These are phyloP conservation scores for Gracilaria domingensis DNA, from an alignment of 23 red algal genomes.

Conservation along the genomic window DNA sequence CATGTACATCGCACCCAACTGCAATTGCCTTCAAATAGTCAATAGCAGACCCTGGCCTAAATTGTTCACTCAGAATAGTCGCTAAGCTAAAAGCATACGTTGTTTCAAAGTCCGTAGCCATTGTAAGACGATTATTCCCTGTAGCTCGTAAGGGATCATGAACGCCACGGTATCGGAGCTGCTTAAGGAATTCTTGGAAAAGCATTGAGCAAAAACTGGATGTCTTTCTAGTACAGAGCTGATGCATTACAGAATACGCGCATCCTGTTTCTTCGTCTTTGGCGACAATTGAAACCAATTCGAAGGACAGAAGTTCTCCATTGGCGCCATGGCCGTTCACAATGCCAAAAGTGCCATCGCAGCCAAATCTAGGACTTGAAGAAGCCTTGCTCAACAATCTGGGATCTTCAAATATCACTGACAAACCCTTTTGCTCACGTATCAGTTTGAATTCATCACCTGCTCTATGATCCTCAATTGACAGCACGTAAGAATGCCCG, in stretches of 20 bases:
- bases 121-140: background rate
- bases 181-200: slow-evolving; percentile 2
- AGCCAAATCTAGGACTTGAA: background rate
- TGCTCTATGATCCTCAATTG: background rate
- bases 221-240: background rate
- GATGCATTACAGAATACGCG: background rate
- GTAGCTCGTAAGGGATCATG: background rate
- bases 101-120: slow-evolving; percentile 15
- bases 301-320: background rate
- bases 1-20: slow-evolving; percentile 28
- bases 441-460: background rate
- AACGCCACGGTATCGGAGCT: background rate
- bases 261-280: slow-evolving; percentile 7
- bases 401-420: background rate
- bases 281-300: slow-evolving; percentile 9
- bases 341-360: slow-evolving; percentile 21
- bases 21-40: background rate
- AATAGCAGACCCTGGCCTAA: background rate
- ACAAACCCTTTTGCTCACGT: background rate
- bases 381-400: background rate
- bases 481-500: background rate
- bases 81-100: background rate
- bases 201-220: background rate
- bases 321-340: background rate
- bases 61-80: background rate